A percentile compares a stretch with the other conserved stretches of the same genome.
Conservation (phyloP, 192 early-diverging fungal genomes). For the Coemansia sp. region DNA sequence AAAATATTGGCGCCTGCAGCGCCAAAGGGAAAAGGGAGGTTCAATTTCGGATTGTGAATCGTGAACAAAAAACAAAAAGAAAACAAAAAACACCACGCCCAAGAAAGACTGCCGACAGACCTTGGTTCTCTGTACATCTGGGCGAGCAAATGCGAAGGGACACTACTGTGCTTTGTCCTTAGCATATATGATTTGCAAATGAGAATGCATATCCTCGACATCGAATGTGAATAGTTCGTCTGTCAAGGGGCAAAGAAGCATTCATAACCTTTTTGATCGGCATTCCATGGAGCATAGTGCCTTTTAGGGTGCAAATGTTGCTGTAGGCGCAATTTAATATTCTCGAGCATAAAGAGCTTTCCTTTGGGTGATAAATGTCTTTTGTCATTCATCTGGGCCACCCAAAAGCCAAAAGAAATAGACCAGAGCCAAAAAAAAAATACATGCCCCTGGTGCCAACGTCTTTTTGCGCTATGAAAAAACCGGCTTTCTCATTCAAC, state of each 20-base stretch:
- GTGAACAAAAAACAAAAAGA: background rate
- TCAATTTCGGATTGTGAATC: background rate
- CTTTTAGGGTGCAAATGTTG: no score
- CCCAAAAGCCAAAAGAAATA: no score
- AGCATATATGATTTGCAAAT: conserved; percentile 10
- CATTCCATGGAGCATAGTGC: background rate
- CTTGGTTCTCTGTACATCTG: background rate
- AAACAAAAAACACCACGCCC: background rate
- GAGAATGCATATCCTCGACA: background rate
- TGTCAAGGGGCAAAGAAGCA: background rate
- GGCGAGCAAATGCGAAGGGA: background rate
- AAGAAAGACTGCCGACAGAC: background rate
- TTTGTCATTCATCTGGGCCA: background rate
- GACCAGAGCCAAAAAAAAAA: no score
- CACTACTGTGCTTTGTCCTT: background rate
- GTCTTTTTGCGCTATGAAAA: background rate
- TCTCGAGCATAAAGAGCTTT: no score
- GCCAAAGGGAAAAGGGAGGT: background rate
- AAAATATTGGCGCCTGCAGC: background rate
- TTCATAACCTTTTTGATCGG: background rate
- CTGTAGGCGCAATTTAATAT: no score
- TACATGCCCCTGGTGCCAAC: background rate
- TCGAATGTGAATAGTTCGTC: background rate
- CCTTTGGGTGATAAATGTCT: background rate
- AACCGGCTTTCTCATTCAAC: background rate